Percentiles rank a stretch among this genome's conserved stretches.
phyloP scores from a whole-genome alignment of 2,329 filamentous ascomycete species.

The Hypoxylon sp. region DNA sequence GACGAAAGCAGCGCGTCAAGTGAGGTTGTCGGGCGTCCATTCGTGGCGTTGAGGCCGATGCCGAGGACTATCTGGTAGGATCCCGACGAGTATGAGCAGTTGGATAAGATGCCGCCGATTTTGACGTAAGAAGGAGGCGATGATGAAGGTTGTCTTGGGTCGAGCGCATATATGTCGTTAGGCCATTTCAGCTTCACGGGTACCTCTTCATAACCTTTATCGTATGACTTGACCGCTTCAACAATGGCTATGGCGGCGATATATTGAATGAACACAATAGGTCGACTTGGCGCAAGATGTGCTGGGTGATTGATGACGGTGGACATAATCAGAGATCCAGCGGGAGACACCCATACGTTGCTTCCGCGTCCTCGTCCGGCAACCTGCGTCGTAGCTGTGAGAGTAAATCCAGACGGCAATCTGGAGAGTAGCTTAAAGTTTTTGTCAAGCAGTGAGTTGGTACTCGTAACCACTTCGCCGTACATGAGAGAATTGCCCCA shows the following conservation, averaged over 20 bases:
- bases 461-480: slow-evolving; percentile 91
- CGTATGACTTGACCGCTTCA: slow-evolving; percentile 83
- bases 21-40: slow-evolving; percentile 85
- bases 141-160: slow-evolving; percentile 62
- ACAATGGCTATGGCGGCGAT: slow-evolving; percentile 88
- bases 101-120: slow-evolving; percentile 91
- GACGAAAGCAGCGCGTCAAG: slow-evolving; percentile 75
- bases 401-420: slow-evolving; percentile 85
- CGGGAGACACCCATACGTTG: slow-evolving; percentile 94
- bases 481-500: slow-evolving; percentile 87
- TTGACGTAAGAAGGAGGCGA: slow-evolving; percentile 74
- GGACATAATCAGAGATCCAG: slow-evolving; percentile 87
- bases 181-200: slow-evolving; percentile 96
- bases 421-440: slow-evolving; percentile 80
- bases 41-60: slow-evolving; percentile 85
- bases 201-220: slow-evolving; percentile 74
- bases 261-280: slow-evolving; percentile 94
- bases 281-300: slow-evolving; percentile 73
- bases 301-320: slow-evolving; percentile 86
- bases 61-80: slow-evolving; percentile 88
- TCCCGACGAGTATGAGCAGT: slow-evolving; percentile 79
- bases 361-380: slow-evolving; percentile 87
- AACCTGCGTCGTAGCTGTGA: slow-evolving; percentile 86
- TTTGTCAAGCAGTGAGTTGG: slow-evolving; percentile 91
- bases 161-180: slow-evolving; percentile 87